Evolutionary conservation across 495 filamentous ascomycete genomes (phyloP), one percentile per base, ranked within the genome.

Genomic region (Collariella sp.): DNA sequence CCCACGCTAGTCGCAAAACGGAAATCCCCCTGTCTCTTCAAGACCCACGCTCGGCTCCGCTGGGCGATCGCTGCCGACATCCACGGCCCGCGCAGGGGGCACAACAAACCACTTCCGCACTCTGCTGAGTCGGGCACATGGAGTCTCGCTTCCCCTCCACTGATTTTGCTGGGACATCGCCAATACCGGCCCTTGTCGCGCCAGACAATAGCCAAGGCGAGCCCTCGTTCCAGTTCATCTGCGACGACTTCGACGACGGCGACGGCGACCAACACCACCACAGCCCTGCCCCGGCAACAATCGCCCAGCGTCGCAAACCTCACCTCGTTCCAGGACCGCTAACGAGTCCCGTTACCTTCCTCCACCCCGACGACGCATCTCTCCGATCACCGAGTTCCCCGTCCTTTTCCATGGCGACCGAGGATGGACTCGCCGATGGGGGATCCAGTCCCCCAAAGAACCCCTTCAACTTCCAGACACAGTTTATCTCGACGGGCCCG

Each of bases 381-480:
- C 44, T 57, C 50, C 58, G 29, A 45, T 59, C 49, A 20, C 52
- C 52, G 46, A 52, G 40, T 41, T 68, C 63, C 51, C 62, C 55
- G 29, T 52, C 62, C 54, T 57, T 58, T 47, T 52, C 57, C 31
- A 73, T 75, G 71, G 52, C 67, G 9, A 63, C 64, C 42, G 68
- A 62, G 44, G 64, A 65, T 34, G 60, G 50, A 50, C 52, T 50
- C 40, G 54, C 41, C 34, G 66, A 60, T 24, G 62, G 55, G 43
- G 11, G 61, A 62, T 78, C 57, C 36, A 57, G 45, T 65, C 62
- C 71, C 61, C 57, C 64, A 31, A 69, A 68, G 54, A 72, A 77
- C 63, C 91, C 90, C 3, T 98, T 98, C 80, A 97, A 96, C 72
- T 98, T 97, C 72, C 80, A 91, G 70, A 86, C 93, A 13, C 85